Base-by-base conservation (phyloP, 768 basidiomycete genomes). In the Strobilomyces echinocephalus region DNA sequence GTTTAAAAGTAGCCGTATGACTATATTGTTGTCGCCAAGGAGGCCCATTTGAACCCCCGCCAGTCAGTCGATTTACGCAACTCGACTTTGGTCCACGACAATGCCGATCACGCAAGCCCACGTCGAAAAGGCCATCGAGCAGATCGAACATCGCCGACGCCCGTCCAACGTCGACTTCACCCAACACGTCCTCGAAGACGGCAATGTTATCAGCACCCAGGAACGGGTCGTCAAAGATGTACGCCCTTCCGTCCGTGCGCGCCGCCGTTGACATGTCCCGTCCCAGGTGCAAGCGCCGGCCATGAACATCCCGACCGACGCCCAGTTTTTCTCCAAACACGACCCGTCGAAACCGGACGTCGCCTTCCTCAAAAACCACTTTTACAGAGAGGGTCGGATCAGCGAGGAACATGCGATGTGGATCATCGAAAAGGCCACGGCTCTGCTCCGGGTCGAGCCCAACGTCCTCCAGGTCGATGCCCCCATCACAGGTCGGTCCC, bases 201-300 rank as follows among this genome's bases (percentile, higher is more conserved):
- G 97, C 24, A 87, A 81, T 62, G 77, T 85, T 47, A 87, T 97
- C 64, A 90, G 84, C 72, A 98, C 97, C 11, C 91, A 92, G 64
- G 95, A 97, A 72, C 83, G 95, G 61, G 91, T 97, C 43, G 83
- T 97, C 65, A 97, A 97, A 73, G 95, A 98, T 75, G 94, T 95
- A 61, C 61, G 84, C 21, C 31, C 35, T 4, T 24, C 24, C 30
- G 15, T 26, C 33, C 53, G 2, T 41, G 15, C 7, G 24, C 18
- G 18, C 12, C 50, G 52, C 57, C 48, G 24, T 36, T 61, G 40
- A 57, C 41, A 8, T 18, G 33, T 10, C 34, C 30, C 24, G 18
- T 34, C 5, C 10, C 66, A 97, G 94, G 94, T 98, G 8, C 97
- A 98, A 85, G 95, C 97, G 24, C 95, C 97, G 24, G 95, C 97